These are phyloP conservation scores for Gossypium gossypioides DNA, from an alignment of 441 rosid species.

Conservation along the genomic window DNA sequence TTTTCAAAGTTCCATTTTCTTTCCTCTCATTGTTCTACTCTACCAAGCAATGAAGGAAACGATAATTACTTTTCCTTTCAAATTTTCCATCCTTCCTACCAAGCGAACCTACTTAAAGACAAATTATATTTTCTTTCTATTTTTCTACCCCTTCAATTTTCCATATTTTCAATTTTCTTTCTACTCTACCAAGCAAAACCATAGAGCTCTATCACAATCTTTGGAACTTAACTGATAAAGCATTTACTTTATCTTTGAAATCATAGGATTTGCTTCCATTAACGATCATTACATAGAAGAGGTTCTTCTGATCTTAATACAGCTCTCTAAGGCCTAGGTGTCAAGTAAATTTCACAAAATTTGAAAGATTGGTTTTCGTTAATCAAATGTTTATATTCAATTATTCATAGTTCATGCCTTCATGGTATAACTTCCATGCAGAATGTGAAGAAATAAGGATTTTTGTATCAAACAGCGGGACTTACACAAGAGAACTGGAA, in stretches of 20 bases:
- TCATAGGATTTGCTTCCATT: background rate
- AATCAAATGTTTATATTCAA: background rate
- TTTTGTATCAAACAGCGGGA: background rate
- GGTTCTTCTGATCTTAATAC: background rate
- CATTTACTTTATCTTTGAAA: background rate
- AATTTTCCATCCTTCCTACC: no score
- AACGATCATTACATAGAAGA: background rate
- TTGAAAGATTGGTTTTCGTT: background rate
- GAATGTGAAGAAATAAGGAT: background rate
- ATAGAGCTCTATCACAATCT: background rate
- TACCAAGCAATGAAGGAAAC: no score
- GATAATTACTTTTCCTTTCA: no score
- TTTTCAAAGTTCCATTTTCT: no score
- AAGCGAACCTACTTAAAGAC: no score
- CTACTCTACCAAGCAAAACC: background rate
- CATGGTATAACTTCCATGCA: background rate
- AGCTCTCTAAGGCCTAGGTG: background rate
- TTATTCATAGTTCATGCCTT: background rate
- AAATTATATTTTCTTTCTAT: no score
- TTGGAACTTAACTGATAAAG: background rate
- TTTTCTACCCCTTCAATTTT: no score
- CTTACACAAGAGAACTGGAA: conserved; percentile 96
- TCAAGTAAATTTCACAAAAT: background rate
- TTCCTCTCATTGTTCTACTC: no score
- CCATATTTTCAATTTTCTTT: no score